These are phyloP conservation scores for Boletus hoseneyae DNA, from an alignment of 1,284 basidiomycete species.

Conservation along the genomic window DNA sequence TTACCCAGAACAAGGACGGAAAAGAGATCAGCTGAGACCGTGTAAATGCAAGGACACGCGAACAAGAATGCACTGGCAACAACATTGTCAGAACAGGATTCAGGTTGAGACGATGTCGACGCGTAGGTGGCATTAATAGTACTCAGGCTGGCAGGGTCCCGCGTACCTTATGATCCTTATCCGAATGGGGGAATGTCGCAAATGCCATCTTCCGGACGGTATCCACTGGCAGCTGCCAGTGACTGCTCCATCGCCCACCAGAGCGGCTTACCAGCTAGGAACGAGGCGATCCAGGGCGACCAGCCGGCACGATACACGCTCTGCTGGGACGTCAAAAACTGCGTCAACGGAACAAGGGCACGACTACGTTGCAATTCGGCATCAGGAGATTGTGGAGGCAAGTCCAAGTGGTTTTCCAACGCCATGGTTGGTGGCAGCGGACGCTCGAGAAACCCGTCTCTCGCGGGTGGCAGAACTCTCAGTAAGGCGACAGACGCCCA, in stretches of 20 bases:
- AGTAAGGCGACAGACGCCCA: conserved; percentile 20
- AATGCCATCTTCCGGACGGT: no score
- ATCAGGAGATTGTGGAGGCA: conserved; percentile 70
- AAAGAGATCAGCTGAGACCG: no score
- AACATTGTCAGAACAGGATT: no score
- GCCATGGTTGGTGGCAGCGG: conserved; percentile 84
- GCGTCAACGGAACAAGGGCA: conserved; percentile 47
- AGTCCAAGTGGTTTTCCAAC: conserved; percentile 81
- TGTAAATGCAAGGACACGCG: no score
- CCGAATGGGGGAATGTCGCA: no score
- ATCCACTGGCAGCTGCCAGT: no score
- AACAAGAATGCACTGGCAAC: no score
- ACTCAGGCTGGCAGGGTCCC: no score
- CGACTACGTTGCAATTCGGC: conserved; percentile 53
- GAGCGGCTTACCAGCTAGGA: conserved; percentile 72
- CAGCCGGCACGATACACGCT: conserved; percentile 71
- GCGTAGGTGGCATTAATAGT: no score
- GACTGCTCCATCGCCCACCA: conserved; percentile 85
- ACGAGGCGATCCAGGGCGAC: conserved; percentile 67
- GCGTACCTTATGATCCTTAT: no score
- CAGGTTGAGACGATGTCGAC: no score
- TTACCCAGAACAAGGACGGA: no score
- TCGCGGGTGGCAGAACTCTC: conserved; percentile 60
- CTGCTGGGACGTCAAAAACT: conserved; percentile 56
- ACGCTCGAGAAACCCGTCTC: conserved; percentile 63